Percentiles rank a stretch among this genome's conserved stretches.
These are phyloP conservation scores for Diaporthe sp. DNA, from an alignment of 2,329 filamentous ascomycete species.

Conservation along the genomic window DNA sequence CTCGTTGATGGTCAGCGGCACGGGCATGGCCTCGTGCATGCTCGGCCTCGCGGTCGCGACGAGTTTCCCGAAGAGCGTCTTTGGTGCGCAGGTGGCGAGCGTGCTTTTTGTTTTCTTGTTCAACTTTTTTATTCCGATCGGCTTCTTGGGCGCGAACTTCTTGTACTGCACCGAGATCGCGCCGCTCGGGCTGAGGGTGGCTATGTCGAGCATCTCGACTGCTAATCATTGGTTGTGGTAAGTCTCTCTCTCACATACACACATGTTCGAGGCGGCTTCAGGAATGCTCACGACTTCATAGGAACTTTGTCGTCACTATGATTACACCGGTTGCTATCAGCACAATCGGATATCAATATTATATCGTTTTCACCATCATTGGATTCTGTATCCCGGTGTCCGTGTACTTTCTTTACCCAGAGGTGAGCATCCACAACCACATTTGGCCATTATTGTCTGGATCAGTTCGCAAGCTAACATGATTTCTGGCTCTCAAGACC, in stretches of 20 bases:
- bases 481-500: constrained; percentile 45
- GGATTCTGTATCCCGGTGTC: constrained; percentile 58
- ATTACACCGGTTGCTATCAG: constrained; percentile 62
- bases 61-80: constrained; percentile 60
- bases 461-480: not conserved
- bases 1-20: constrained; percentile 66
- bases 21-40: constrained; percentile 70
- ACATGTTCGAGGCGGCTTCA: too few species aligned
- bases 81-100: constrained; percentile 62
- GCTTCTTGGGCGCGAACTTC: constrained; percentile 71
- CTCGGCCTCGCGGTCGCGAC: constrained; percentile 65
- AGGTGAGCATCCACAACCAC: constrained; percentile 42
- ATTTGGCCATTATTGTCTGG: not conserved
- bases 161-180: constrained; percentile 73
- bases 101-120: constrained; percentile 71
- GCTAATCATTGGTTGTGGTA: constrained; percentile 67
- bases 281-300: constrained; percentile 26
- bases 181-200: constrained; percentile 63
- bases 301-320: constrained; percentile 61
- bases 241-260: constrained; percentile 35
- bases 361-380: constrained; percentile 63
- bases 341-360: constrained; percentile 66
- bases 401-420: constrained; percentile 61
- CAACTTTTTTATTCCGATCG: constrained; percentile 72
- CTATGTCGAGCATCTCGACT: constrained; percentile 70